Conservation (phyloP, 495 filamentous ascomycete species). For the Neurospora sp. region DNA sequence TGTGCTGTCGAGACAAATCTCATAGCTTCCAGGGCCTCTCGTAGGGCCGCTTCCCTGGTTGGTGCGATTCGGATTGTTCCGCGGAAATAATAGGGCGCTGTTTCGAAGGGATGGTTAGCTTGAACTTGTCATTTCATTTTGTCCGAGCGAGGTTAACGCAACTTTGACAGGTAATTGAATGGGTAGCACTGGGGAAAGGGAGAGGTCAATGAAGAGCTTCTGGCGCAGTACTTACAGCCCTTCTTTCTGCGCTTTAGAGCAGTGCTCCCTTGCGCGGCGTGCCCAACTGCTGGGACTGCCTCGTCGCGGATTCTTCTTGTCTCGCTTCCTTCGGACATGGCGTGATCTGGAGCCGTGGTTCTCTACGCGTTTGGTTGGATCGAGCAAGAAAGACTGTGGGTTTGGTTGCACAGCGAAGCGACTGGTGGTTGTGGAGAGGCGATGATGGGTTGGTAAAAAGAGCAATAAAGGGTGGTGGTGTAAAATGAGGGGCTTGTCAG, state of each 20-base stretch:
- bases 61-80: not conserved
- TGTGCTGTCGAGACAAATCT: not conserved
- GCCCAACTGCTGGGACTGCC: not conserved
- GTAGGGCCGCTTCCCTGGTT: not conserved
- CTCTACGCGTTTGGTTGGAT: not conserved
- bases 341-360: not conserved
- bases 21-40: not conserved
- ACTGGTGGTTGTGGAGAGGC: not conserved
- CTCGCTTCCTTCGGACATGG: not conserved
- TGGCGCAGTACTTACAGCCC: not conserved
- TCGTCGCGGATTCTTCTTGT: not conserved
- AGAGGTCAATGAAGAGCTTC: not conserved
- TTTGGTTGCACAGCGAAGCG: not conserved
- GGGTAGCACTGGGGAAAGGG: too few relatives aligned
- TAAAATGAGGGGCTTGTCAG: not conserved
- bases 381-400: not conserved
- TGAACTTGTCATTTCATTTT: too few relatives aligned
- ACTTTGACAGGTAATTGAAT: not conserved
- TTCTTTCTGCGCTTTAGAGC: not conserved
- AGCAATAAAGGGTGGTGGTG: not conserved
- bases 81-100: not conserved
- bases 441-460: not conserved
- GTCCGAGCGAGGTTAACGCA: not conserved
- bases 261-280: not conserved
- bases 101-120: not conserved